Evolutionary conservation across 495 filamentous ascomycete species (phyloP), one percentile per base, ranked within the genome.

Genomic region (Chaetomidium leptoderma): DNA sequence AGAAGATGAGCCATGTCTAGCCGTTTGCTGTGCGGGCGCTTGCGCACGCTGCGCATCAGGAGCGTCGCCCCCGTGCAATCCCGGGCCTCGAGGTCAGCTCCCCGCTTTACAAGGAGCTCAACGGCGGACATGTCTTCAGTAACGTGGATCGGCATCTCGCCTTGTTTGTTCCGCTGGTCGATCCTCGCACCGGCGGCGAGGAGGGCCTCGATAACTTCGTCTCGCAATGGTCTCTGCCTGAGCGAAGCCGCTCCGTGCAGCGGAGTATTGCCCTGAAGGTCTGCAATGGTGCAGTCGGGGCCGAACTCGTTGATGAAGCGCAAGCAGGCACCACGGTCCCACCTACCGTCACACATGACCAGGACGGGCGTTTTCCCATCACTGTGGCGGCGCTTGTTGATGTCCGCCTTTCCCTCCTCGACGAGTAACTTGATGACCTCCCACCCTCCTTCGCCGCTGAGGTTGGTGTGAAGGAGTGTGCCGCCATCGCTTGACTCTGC

Each of bases 41-140:
- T 17, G 10, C 33, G 10, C 16, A 35, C 8, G 11, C 11, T 30
- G 19, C 48, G 33, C 47, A 53, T 59, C 42, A 67, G 24, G 4
- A 42, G 29, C 2, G 67, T 69, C n/a, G 11, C 16, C 2, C 66
- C 66, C 16, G 37, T 21, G 26, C 54, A 24, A 43, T 68, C 65
- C 37, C 44, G 58, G 3, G 59, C 50, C 33, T 71, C 62, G 11
- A 71, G 36, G 50, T 66, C 55, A 1, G 63, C 54, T 1, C 62
- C 63, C 10, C 53, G 39, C 2, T 35, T 29, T 2, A 71, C 33
- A 3, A 66, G 48, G 4, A 26, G 14, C 16, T 48, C 32, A 6
- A 64, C 11, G 9, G 53, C 16, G 2, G 17, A 37, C 3, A 26
- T 23, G n/a, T 48, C 32, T 21, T 44, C 21, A 16, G 46, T 14